Evolutionary conservation across 2,329 filamentous ascomycete species (phyloP).

Genomic region (Scleromitrula shiraiana): DNA sequence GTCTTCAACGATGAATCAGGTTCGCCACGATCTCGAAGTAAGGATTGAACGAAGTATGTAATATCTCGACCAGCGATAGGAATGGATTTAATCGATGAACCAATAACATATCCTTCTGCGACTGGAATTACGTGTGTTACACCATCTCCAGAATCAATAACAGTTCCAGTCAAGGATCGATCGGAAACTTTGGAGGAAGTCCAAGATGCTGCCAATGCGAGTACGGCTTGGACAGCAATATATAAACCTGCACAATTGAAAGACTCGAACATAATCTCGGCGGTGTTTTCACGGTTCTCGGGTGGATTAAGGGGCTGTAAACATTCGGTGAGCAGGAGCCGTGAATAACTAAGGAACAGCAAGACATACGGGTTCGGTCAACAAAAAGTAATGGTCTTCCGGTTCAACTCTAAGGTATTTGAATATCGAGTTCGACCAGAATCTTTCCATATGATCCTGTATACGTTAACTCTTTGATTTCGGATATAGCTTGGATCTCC

Average conservation of each 20-base stretch:
- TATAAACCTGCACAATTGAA: constrained; percentile 99
- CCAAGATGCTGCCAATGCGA: constrained; percentile 95
- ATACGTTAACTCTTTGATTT: constrained; percentile 16
- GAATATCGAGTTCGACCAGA: constrained; percentile 99
- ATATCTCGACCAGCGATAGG: constrained; percentile 97
- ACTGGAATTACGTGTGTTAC: constrained; percentile 99
- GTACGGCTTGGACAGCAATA: constrained; percentile 95
- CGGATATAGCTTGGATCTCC: constrained; percentile 21
- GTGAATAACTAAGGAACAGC: neutral
- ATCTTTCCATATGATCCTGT: constrained; percentile 97
- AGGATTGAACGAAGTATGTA: constrained; percentile 95
- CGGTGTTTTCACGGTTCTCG: constrained; percentile 97
- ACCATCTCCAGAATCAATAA: constrained; percentile 97
- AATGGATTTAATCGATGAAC: constrained; percentile 97
- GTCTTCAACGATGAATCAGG: constrained; percentile 95
- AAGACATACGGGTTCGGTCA: constrained; percentile 80
- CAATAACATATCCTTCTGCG: constrained; percentile 97
- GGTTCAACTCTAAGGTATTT: constrained; percentile 97
- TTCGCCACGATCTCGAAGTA: constrained; percentile 92
- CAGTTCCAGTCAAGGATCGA: constrained; percentile 89
- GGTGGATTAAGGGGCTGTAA: constrained; percentile 86
- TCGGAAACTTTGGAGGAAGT: constrained; percentile 97
- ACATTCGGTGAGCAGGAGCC: constrained; percentile 2
- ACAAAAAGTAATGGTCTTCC: constrained; percentile 96
- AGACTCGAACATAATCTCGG: constrained; percentile 99